These are phyloP conservation scores for Aspergillus thermomutatus DNA, from an alignment of 2,329 filamentous ascomycete genomes.

Conservation along the genomic window DNA sequence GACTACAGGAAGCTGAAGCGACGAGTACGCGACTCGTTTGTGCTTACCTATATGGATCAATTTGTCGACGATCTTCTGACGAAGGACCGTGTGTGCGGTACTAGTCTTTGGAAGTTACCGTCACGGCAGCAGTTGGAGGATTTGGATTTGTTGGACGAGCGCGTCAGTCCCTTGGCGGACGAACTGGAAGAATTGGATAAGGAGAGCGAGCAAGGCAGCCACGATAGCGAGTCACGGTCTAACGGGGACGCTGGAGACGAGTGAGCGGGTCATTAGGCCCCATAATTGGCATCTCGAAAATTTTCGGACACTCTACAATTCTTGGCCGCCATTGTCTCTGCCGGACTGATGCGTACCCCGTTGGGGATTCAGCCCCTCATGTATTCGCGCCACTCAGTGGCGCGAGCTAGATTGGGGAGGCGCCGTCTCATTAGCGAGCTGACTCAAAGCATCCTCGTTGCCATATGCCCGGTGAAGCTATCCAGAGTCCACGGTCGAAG, in stretches of 20 bases:
- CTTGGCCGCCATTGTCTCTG: not conserved
- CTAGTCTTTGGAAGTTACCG: constrained; percentile 88
- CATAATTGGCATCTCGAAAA: not conserved
- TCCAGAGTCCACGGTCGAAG: not conserved
- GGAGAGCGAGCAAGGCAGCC: constrained; percentile 24
- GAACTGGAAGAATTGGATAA: constrained; percentile 46
- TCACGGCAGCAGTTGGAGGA: constrained; percentile 81
- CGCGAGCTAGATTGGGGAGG: not conserved
- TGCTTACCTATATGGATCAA: constrained; percentile 78
- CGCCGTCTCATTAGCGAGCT: not conserved
- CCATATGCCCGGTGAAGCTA: not conserved
- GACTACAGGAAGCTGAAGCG: constrained; percentile 82
- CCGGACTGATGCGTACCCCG: not conserved
- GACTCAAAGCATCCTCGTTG: not conserved
- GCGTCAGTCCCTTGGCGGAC: constrained; percentile 78
- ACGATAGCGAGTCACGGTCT: constrained; percentile 22
- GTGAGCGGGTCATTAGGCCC: constrained; percentile 16
- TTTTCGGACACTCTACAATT: not conserved
- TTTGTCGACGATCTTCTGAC: constrained; percentile 90
- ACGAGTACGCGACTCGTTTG: constrained; percentile 69
- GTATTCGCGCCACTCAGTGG: not conserved
- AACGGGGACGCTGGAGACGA: constrained; percentile 22
- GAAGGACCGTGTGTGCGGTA: constrained; percentile 87
- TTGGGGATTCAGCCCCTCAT: not conserved
- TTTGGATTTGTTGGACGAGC: constrained; percentile 78